Base-by-base conservation (phyloP, 2,329 filamentous ascomycete genomes). In the Colletotrichum sp. region DNA sequence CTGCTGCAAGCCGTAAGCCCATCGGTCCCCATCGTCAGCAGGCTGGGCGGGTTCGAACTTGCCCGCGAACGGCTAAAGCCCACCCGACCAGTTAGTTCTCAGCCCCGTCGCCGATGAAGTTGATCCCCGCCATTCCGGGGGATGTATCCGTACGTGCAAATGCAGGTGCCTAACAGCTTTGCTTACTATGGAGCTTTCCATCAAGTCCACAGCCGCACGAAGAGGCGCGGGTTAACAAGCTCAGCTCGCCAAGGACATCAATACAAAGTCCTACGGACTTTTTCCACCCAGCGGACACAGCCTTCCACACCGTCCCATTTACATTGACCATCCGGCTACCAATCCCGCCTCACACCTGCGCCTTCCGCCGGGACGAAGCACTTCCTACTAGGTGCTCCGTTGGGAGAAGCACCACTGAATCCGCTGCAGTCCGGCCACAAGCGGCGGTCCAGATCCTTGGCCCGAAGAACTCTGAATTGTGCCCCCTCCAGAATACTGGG, bases 1-100 rank as follows among this genome's bases (percentile, higher is more conserved):
- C 36, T 36, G n/a, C 68, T 73, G 73, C 70, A 76, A 59, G 57
- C 73, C 73, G 64, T 76, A 76, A 76, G 73, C 73, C 32, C 73
- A 59, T 16, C 10, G 44, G 1, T 52, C 16, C 55, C 64, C 36
- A 55, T 26, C 63, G 32, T 68, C 70, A 62, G 70, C 70, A 76
- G 39, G 36, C 39, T 72, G 72, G 62, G 32, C 28, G 44, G 21
- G 39, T 30, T 63, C 24, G 10, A 39, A 16, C 72, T 55, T 62
- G 57, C 34, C 67, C 34, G 24, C 21, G 55, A 32, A 36, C n/a
- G 62, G 13, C n/a, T 44, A 44, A 8, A 24, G 62, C 16, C 34
- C n/a, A 44, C 36, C n/a, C n/a, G n/a, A 64, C 32, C 32, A 60
- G 26, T 1, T 15, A 59, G 24, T 21, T 8, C 55, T 16, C 26